Conservation (phyloP, 768 basidiomycete species). For the Tricholoma flavovirens region DNA sequence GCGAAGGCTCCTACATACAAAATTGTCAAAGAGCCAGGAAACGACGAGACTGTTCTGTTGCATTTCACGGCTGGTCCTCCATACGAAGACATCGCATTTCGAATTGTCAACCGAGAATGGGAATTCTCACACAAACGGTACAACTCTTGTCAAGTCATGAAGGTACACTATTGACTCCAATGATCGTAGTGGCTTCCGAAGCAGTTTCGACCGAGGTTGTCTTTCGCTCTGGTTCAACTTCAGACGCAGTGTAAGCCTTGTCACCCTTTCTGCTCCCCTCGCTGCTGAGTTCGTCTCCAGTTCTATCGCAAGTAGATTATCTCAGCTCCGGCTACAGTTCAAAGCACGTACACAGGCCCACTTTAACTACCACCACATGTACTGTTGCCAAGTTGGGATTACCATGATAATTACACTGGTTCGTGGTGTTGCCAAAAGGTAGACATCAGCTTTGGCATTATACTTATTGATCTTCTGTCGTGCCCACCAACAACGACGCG, state of each 20-base stretch:
- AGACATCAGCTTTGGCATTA: not conserved
- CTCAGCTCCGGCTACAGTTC: not conserved
- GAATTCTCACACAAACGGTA: conserved; percentile 97
- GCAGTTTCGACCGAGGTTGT: conserved; percentile 95
- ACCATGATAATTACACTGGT: not conserved
- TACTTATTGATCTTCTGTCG: not conserved
- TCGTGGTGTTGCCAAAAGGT: too few relatives aligned
- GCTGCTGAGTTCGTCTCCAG: conserved; percentile 30
- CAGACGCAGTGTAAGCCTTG: conserved; percentile 71
- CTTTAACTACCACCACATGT: not conserved
- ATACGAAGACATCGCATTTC: conserved; percentile 98
- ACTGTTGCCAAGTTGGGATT: not conserved
- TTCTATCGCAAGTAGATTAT: conserved; percentile 71
- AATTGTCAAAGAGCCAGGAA: conserved; percentile 88
- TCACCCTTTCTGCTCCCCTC: conserved; percentile 3
- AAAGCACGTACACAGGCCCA: not conserved
- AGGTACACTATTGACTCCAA: conserved; percentile 2
- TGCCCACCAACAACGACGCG: not conserved
- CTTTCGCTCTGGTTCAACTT: conserved; percentile 96
- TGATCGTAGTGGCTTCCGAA: conserved; percentile 77
- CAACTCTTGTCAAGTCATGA: conserved; percentile 8
- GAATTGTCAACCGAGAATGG: conserved; percentile 97
- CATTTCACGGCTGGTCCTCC: conserved; percentile 96
- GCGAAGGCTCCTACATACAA: conserved; percentile 95
- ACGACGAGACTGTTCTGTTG: conserved; percentile 90